Conservation (phyloP, 1,139 yeast genomes). For the Debaryomyces udenii region DNA sequence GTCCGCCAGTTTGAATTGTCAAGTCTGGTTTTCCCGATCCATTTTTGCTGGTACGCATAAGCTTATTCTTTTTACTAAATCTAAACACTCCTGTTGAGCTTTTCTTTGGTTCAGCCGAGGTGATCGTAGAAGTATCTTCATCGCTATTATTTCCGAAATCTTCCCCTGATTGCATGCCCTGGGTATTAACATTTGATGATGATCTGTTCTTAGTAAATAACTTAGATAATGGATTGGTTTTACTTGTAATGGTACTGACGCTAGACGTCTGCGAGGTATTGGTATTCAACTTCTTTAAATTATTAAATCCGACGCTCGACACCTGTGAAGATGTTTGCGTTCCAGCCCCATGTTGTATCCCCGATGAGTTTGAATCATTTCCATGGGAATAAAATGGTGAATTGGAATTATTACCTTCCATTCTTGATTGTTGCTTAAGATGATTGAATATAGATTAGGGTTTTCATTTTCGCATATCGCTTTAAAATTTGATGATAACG, state of each 20-base stretch:
- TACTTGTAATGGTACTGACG: conserved; percentile 25
- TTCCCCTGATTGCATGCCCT: conserved; percentile 14
- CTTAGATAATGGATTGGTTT: conserved; percentile 32
- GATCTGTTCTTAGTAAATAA: conserved; percentile 41
- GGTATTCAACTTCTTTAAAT: conserved; percentile 38
- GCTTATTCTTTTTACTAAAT: conserved; percentile 17
- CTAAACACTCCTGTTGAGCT: conserved; percentile 10
- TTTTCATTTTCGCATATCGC: too few relatives aligned
- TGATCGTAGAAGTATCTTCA: conserved; percentile 7
- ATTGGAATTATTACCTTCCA: conserved; percentile 9
- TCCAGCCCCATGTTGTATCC: conserved; percentile 12
- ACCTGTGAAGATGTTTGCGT: conserved; percentile 27
- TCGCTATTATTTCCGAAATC: conserved; percentile 13
- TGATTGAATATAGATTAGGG: too few relatives aligned
- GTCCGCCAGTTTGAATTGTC: conserved; percentile 34
- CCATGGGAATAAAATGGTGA: conserved; percentile 22
- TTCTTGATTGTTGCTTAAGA: conserved; percentile 1
- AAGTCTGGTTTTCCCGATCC: conserved; percentile 27
- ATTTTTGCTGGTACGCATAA: conserved; percentile 18
- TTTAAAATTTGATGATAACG: too few relatives aligned
- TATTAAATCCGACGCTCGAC: conserved; percentile 46
- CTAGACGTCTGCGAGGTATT: conserved; percentile 34
- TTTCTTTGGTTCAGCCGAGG: conserved; percentile 5
- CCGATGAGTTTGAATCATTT: conserved; percentile 26
- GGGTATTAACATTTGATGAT: conserved; percentile 19